Evolutionary conservation across 1,139 yeast genomes (phyloP), one percentile per base, ranked within the genome.

Genomic region (Sugiyamaella neomexicana): DNA sequence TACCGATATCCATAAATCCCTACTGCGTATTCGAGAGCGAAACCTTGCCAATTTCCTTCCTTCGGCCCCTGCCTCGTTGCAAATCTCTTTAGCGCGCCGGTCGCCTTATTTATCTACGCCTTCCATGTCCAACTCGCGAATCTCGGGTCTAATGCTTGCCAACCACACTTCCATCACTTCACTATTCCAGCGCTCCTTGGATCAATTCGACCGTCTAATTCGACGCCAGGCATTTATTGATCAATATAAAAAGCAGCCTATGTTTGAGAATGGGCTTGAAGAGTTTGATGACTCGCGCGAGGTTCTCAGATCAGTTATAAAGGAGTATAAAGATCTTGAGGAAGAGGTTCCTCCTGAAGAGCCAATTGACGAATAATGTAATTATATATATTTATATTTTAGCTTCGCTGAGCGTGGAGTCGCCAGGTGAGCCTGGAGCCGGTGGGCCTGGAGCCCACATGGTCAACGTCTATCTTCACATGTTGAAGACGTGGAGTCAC

Each of bases 151-250:
- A 58, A 88, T 86, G 81, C 73, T 90, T 36, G 80, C 95, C 3
- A 90, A 90, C 67, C 83, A 87, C 52, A 83, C 96, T 0, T 82
- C 90, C 1, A 82, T 89, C 13, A 75, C 82, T 1, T 78, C 82
- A 27, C 75, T 89, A 16, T 78, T 93, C 58, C 78, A 80, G 41
- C 82, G 85, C 60, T 82, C 88, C 0, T 76, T 89, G 36, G 80
- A 78, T 57, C 95, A 91, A 62, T 93, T 85, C 68, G 97, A 93
- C 63, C 79, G 83, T 52, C 78, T 93, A 50, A 89, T 88, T 62
- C 82, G 82, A 55, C 78, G 95, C 57, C 84, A 83, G 54, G 99
- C 99, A 0, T 93, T 91, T 66, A 73, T 93, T 58, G 93, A 88
- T 59, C 86, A 85, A 54, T 93, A 89, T 70, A 75, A 81, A 31